These are phyloP conservation scores for Pulveroboletus sp. DNA, from an alignment of 768 basidiomycete species.

Conservation along the genomic window DNA sequence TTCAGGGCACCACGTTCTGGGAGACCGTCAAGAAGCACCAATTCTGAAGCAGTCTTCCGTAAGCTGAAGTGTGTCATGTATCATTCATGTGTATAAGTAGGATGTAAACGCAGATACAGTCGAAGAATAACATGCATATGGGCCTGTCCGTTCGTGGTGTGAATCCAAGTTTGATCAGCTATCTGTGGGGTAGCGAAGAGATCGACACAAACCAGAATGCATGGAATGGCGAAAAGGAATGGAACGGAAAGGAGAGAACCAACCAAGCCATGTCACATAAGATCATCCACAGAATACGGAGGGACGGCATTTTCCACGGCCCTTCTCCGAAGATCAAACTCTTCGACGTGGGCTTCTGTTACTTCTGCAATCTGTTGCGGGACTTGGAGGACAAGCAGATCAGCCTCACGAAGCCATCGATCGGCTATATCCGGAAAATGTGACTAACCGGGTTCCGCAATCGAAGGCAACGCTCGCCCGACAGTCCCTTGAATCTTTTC, in stretches of 20 bases:
- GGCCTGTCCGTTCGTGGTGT: neutral
- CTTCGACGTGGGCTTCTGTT: conserved; percentile 11
- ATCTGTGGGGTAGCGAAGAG: neutral
- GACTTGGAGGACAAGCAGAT: conserved; percentile 1
- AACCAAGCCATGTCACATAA: conserved; percentile 4
- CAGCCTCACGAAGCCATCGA: neutral
- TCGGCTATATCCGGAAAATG: neutral
- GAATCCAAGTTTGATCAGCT: too few relatives aligned
- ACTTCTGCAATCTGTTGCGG: conserved; percentile 11
- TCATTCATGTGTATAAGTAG: neutral
- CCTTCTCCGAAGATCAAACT: conserved; percentile 5
- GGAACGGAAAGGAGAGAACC: too few relatives aligned
- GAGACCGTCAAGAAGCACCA: conserved; percentile 42
- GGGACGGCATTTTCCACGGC: conserved; percentile 1
- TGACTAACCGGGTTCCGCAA: conserved; percentile 8
- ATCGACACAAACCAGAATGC: neutral
- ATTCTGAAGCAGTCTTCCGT: conserved; percentile 8
- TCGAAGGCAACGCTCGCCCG: conserved; percentile 10
- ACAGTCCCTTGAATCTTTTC: conserved; percentile 12
- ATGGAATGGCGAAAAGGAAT: neutral
- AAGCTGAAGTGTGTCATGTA: neutral
- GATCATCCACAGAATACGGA: conserved; percentile 10
- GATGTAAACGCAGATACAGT: neutral
- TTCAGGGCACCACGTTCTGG: conserved; percentile 56
- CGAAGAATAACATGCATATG: neutral